A percentile compares a stretch with the other conserved stretches of the same genome.
Conservation (phyloP, 164 flowering plant genomes). For the Annona squamosa region DNA sequence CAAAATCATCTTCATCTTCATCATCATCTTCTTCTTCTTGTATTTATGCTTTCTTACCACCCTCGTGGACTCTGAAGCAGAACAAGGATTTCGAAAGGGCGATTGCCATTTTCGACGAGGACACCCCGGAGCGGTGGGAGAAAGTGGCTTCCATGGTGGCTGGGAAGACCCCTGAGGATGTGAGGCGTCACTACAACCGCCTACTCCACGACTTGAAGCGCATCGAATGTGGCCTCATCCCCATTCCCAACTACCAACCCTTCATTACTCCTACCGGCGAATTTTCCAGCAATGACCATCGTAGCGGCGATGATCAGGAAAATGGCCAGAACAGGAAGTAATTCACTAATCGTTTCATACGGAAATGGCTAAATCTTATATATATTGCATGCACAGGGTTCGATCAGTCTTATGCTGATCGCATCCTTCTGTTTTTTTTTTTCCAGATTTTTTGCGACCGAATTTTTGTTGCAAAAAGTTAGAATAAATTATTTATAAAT, state of each 20-base stretch:
- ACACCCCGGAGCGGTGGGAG: neutral
- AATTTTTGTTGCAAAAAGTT: too few relatives aligned
- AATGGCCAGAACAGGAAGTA: constrained; percentile 8
- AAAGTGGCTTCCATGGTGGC: neutral
- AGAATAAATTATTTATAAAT: too few relatives aligned
- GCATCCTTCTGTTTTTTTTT: too few relatives aligned
- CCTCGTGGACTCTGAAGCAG: neutral
- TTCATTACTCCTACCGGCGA: too few relatives aligned
- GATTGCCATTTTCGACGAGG: neutral
- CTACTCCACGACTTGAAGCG: neutral
- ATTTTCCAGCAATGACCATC: neutral
- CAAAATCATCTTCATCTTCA: neutral
- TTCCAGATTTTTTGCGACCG: too few relatives aligned
- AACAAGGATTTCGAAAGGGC: neutral
- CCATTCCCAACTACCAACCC: neutral
- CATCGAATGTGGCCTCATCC: neutral
- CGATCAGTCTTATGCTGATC: too few relatives aligned
- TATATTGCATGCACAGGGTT: too few relatives aligned
- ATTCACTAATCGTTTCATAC: too few relatives aligned
- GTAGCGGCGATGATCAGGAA: neutral
- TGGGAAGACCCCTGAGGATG: neutral
- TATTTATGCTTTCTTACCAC: neutral
- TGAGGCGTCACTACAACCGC: neutral
- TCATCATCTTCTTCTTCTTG: neutral
- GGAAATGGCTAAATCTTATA: too few relatives aligned